phyloP scores from a whole-genome alignment of 2,329 filamentous ascomycete species.

The Sporothrix protearum region DNA sequence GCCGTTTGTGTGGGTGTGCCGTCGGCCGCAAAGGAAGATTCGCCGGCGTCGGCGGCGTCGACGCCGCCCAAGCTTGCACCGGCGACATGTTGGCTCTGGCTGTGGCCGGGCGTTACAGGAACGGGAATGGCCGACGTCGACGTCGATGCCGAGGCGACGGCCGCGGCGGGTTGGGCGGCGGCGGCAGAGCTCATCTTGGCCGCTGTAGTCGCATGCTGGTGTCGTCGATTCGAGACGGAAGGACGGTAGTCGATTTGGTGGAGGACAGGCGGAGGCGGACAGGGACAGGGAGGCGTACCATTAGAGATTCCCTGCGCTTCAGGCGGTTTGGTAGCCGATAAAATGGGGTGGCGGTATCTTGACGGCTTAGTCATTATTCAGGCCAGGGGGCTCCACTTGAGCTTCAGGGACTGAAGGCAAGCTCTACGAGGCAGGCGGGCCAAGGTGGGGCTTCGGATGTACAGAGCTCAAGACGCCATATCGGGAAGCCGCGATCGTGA shows the following conservation, averaged over 20 bases:
- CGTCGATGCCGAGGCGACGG: no score
- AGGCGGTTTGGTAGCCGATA: background rate
- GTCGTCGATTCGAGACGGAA: background rate
- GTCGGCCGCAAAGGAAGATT: background rate
- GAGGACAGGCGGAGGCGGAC: background rate
- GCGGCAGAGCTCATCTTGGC: conserved; percentile 12
- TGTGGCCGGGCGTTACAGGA: background rate
- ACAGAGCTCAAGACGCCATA: background rate
- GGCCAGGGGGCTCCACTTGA: background rate
- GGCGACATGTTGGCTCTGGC: no score
- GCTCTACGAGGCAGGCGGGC: background rate
- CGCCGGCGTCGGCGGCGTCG: background rate
- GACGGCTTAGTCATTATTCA: background rate
- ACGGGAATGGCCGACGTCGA: background rate
- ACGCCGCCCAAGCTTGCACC: background rate
- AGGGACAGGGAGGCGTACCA: background rate
- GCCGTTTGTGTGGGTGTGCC: background rate
- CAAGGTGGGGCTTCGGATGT: conserved; percentile 2
- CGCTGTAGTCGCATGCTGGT: background rate
- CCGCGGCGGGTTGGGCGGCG: background rate
- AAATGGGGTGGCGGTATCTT: conserved; percentile 15
- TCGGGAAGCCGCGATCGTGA: background rate
- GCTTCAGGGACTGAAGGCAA: background rate
- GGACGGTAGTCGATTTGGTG: background rate
- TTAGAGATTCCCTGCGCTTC: background rate